Evolutionary conservation across 306 rosid species (phyloP).

Genomic region (Pueraria montana): DNA sequence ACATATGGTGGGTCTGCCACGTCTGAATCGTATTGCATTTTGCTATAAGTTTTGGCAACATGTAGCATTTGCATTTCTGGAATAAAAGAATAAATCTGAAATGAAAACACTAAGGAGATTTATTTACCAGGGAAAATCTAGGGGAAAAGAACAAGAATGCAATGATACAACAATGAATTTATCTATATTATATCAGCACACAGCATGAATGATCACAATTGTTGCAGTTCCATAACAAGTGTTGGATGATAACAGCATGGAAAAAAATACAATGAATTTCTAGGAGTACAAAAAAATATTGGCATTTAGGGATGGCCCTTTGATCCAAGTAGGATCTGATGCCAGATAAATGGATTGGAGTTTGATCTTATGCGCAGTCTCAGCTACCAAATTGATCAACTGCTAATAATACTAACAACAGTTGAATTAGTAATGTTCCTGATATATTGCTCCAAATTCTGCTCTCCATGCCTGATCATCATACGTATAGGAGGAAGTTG

Average conservation of each 20-base stretch:
- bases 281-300: background rate
- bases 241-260: slow-evolving; percentile 28
- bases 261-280: background rate
- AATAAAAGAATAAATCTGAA: background rate
- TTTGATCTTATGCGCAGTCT: background rate
- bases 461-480: slow-evolving; percentile 98
- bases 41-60: background rate
- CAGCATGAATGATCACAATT: no score
- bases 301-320: background rate
- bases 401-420: background rate
- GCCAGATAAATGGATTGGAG: slow-evolving; percentile 14
- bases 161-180: background rate
- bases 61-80: background rate
- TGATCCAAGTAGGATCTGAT: slow-evolving; percentile 60
- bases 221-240: background rate
- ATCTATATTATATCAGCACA: background rate
- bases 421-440: slow-evolving; percentile 68
- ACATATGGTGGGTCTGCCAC: background rate
- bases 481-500: slow-evolving; percentile 54
- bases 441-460: slow-evolving; percentile 93
- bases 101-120: background rate
- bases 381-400: background rate
- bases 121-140: no score
- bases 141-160: background rate
- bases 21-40: background rate